These are phyloP conservation scores for Penicillium hesseltinei DNA, from an alignment of 2,329 filamentous ascomycete species.

Conservation along the genomic window DNA sequence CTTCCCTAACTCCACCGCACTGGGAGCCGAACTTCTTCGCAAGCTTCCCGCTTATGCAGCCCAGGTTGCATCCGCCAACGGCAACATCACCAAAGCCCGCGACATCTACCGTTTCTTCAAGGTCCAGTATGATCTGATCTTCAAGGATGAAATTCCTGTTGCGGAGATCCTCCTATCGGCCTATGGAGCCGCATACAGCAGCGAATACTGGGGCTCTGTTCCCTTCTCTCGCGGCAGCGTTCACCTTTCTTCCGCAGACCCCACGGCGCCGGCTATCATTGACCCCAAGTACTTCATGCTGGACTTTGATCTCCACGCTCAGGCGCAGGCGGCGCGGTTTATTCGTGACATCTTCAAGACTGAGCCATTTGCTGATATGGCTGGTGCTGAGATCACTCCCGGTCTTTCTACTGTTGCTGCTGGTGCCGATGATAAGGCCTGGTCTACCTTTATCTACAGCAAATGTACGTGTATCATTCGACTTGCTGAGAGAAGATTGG, in stretches of 20 bases:
- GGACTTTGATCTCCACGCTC: constrained; percentile 26
- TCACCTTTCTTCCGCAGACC: constrained; percentile 30
- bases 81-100: constrained; percentile 15
- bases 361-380: constrained; percentile 15
- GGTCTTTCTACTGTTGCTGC: constrained; percentile 20
- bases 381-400: constrained; percentile 22
- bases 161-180: constrained; percentile 29
- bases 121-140: constrained; percentile 31
- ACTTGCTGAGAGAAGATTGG: neutral
- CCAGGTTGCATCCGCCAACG: constrained; percentile 19
- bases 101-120: constrained; percentile 26
- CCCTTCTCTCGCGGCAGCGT: constrained; percentile 34
- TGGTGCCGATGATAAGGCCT: constrained; percentile 22
- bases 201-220: constrained; percentile 28
- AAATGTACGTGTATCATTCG: constrained; percentile 19
- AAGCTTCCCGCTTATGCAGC: constrained; percentile 25
- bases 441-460: constrained; percentile 25
- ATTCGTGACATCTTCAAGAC: constrained; percentile 23
- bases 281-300: constrained; percentile 35
- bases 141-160: constrained; percentile 25
- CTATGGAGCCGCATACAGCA: constrained; percentile 15
- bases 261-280: constrained; percentile 22
- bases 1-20: constrained; percentile 20
- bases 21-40: constrained; percentile 16
- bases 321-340: constrained; percentile 24